Evolutionary conservation across 2,329 filamentous ascomycete genomes (phyloP).

Genomic region (Sporothrix pallida): DNA sequence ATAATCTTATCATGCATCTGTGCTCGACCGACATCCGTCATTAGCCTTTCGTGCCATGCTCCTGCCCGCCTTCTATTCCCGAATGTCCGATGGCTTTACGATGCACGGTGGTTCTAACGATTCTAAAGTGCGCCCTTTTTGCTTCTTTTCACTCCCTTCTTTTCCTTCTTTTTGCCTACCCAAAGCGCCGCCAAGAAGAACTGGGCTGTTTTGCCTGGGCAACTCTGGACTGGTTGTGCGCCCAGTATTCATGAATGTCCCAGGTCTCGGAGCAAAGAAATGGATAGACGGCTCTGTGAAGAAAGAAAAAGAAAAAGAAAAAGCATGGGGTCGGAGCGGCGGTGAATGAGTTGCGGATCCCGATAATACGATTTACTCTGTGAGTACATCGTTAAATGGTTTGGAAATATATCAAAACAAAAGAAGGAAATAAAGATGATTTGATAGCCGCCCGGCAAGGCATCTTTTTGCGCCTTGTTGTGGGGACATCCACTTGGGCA

Average conservation of each 20-base stretch:
- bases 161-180: background rate
- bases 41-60: background rate
- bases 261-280: no score
- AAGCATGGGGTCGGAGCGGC: background rate
- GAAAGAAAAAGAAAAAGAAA: background rate
- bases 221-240: background rate
- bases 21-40: background rate
- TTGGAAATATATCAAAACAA: background rate
- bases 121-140: background rate
- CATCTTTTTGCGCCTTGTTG: constrained; percentile 14
- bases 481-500: background rate
- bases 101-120: background rate
- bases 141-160: background rate
- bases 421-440: background rate
- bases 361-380: background rate
- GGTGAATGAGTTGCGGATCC: background rate
- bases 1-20: constrained; percentile 12
- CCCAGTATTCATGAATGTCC: no score
- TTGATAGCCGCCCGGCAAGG: background rate
- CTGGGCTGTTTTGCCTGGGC: background rate
- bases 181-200: constrained; percentile 1
- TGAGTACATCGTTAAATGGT: background rate
- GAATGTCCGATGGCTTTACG: constrained; percentile 22
- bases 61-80: background rate
- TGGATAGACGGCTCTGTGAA: background rate